Conservation (phyloP, 2,329 filamentous ascomycete species). For the Trichoderma lentiforme region DNA sequence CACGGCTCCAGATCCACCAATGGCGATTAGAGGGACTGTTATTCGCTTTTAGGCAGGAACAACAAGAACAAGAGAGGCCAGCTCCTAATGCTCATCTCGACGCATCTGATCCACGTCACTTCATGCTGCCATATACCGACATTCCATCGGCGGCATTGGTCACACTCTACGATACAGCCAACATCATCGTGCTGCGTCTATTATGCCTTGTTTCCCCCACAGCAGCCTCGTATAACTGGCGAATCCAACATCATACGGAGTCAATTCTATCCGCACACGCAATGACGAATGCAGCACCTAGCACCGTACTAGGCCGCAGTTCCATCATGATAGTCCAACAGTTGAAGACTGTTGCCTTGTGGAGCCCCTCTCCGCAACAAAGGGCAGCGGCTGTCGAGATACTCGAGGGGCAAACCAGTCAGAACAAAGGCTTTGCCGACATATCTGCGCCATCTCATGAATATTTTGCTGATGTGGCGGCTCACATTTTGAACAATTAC, state of each 20-base stretch:
- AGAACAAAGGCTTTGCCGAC: constrained; percentile 20
- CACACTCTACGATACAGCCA: constrained; percentile 18
- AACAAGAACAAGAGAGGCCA: background rate
- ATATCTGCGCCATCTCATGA: constrained; percentile 19
- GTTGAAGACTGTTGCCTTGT: constrained; percentile 18
- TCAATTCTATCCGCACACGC: constrained; percentile 12
- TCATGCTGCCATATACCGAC: background rate
- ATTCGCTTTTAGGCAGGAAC: background rate
- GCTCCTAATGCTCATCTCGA: background rate
- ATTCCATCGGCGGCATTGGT: constrained; percentile 9
- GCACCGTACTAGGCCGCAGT: constrained; percentile 7
- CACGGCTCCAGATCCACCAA: background rate
- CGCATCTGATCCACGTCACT: background rate
- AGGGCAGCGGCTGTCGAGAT: constrained; percentile 8
- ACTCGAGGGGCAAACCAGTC: constrained; percentile 10
- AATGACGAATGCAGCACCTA: background rate
- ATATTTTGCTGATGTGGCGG: constrained; percentile 24
- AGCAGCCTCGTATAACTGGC: background rate
- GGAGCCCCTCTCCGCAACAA: constrained; percentile 21
- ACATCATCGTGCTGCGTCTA: constrained; percentile 8
- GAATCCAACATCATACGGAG: constrained; percentile 4
- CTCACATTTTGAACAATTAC: constrained; percentile 17
- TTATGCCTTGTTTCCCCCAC: background rate
- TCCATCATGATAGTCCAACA: constrained; percentile 20
- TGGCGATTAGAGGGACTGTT: background rate